These are phyloP conservation scores for Colletotrichum spaethianum DNA, from an alignment of 2,329 filamentous ascomycete genomes.

Conservation along the genomic window DNA sequence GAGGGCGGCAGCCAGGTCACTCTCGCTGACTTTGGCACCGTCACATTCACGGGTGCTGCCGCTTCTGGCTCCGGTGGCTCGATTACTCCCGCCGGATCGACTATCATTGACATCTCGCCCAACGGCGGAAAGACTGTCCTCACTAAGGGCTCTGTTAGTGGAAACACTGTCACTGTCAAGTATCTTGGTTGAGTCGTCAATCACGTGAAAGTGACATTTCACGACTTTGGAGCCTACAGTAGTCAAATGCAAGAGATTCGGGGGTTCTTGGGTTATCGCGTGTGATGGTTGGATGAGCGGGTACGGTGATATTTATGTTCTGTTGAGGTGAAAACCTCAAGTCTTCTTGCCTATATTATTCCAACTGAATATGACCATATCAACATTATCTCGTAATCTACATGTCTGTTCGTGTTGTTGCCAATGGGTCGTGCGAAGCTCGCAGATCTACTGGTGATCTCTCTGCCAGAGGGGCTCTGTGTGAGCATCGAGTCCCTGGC, in stretches of 20 bases:
- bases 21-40: conserved; percentile 50
- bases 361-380: not conserved
- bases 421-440: too few relatives aligned
- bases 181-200: conserved; percentile 19
- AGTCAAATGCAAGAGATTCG: not conserved
- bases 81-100: conserved; percentile 36
- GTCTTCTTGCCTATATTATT: not conserved
- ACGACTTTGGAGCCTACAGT: accelerated
- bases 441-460: too few relatives aligned
- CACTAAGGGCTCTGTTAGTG: conserved; percentile 33
- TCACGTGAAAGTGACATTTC: not conserved
- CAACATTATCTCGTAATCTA: not conserved
- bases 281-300: not conserved
- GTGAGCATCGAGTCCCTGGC: too few relatives aligned
- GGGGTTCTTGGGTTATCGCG: not conserved
- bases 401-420: not conserved
- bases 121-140: conserved; percentile 26
- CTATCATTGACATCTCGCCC: conserved; percentile 43
- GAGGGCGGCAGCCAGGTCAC: conserved; percentile 45
- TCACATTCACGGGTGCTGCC: conserved; percentile 46
- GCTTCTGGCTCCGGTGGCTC: conserved; percentile 45
- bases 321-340: not conserved
- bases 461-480: too few relatives aligned
- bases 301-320: not conserved
- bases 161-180: conserved; percentile 33